These are phyloP conservation scores for Diaporthe helianthi DNA, from an alignment of 2,329 filamentous ascomycete species.

Conservation along the genomic window DNA sequence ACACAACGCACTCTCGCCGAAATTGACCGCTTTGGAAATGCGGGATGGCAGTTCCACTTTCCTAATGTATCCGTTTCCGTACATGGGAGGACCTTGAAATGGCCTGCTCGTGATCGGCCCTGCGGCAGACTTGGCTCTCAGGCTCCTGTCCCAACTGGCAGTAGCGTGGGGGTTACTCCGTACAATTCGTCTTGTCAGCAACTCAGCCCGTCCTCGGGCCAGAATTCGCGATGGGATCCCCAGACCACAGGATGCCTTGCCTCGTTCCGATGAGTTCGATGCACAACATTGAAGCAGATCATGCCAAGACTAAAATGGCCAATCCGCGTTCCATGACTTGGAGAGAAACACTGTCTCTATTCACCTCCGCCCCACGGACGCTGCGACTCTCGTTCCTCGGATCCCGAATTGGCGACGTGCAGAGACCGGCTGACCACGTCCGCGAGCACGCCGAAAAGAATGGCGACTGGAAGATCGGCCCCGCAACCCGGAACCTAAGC, in stretches of 20 bases:
- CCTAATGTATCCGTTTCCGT: too few species aligned
- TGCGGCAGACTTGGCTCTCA: conserved; percentile 20
- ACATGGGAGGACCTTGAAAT: conserved; percentile 9
- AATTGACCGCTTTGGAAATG: conserved; percentile 21
- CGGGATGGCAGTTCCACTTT: conserved; percentile 20
- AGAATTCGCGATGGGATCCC: not conserved
- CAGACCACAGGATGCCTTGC: not conserved
- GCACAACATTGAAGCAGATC: not conserved
- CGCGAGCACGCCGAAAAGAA: too few species aligned
- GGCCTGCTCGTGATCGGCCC: conserved; percentile 18
- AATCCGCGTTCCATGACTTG: not conserved
- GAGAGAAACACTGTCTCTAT: not conserved
- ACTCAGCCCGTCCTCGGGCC: conserved; percentile 7
- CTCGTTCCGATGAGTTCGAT: not conserved
- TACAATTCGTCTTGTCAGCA: conserved; percentile 17
- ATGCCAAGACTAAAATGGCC: not conserved
- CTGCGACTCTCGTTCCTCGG: not conserved
- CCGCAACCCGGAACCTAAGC: conserved; percentile 28
- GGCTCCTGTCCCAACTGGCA: not conserved
- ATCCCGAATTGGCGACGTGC: conserved; percentile 11
- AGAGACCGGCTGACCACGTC: conserved; percentile 23
- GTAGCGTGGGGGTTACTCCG: conserved; percentile 25
- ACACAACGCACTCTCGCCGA: conserved; percentile 5
- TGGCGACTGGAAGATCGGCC: too few species aligned
- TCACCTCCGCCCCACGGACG: not conserved